Evolutionary conservation across 208 protist species (phyloP).

Genomic region (Strigomonas galati): DNA sequence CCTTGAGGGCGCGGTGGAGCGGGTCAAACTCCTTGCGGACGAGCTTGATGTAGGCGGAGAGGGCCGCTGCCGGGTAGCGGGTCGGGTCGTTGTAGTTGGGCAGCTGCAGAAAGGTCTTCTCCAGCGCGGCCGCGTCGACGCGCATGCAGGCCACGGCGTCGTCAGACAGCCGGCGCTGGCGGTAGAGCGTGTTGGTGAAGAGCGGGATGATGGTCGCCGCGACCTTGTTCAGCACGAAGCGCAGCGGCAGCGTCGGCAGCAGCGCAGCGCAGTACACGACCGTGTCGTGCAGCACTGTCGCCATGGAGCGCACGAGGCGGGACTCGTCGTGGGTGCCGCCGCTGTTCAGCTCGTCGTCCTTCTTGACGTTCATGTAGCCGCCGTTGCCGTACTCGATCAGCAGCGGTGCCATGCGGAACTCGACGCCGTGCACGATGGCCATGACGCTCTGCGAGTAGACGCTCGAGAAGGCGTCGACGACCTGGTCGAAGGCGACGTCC

Average conservation of each 20-base stretch:
- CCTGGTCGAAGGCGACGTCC: constrained; percentile 73
- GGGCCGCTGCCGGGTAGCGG: constrained; percentile 41
- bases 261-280: constrained; percentile 64
- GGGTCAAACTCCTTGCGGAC: constrained; percentile 80
- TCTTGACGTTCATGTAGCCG: constrained; percentile 26
- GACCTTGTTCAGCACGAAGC: constrained; percentile 84
- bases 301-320: constrained; percentile 56
- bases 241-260: constrained; percentile 50
- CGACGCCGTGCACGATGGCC: constrained; percentile 60
- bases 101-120: constrained; percentile 76
- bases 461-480: constrained; percentile 68
- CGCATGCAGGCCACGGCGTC: constrained; percentile 66
- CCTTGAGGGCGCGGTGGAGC: constrained; percentile 78
- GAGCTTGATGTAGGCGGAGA: constrained; percentile 72
- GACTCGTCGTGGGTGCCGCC: constrained; percentile 59
- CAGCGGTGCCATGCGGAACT: constrained; percentile 44
- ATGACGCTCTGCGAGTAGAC: constrained; percentile 66
- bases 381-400: constrained; percentile 73
- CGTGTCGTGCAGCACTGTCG: constrained; percentile 49
- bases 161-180: constrained; percentile 44
- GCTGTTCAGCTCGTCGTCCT: background rate
- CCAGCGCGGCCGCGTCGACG: constrained; percentile 70
- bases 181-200: constrained; percentile 73
- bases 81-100: constrained; percentile 86
- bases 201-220: constrained; percentile 62